These are phyloP conservation scores for Polytrichum commune DNA, from an alignment of 225 moss, liverwort and hornwort species.

Conservation along the genomic window DNA sequence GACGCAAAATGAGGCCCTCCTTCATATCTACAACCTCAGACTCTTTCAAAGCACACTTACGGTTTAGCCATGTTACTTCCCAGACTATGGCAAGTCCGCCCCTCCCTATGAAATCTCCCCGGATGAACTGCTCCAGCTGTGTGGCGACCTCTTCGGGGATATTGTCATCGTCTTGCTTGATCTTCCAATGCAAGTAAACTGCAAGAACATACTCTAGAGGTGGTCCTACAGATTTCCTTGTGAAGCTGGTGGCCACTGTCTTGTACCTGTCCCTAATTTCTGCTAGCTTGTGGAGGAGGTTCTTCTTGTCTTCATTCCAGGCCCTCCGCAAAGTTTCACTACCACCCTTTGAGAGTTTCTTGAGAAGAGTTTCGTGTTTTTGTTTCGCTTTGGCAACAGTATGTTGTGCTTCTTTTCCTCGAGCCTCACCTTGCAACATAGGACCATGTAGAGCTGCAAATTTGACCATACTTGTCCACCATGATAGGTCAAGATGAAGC, in stretches of 20 bases:
- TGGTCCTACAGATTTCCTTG: too few species aligned
- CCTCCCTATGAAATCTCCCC: too few species aligned
- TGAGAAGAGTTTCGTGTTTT: background rate
- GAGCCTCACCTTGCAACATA: background rate
- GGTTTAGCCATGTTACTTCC: too few species aligned
- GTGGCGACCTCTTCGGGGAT: too few species aligned
- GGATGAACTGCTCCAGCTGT: too few species aligned
- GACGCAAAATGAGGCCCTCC: constrained; percentile 9
- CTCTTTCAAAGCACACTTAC: too few species aligned
- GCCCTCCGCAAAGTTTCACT: background rate
- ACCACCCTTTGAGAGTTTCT: constrained; percentile 1
- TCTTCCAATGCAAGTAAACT: too few species aligned
- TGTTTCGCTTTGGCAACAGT: constrained; percentile 2
- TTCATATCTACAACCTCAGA: too few species aligned
- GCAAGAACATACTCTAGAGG: too few species aligned
- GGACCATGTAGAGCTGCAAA: background rate
- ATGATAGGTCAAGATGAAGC: constrained; percentile 13
- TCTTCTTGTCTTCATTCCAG: background rate
- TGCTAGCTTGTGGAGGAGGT: background rate
- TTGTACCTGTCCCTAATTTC: background rate
- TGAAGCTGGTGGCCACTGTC: too few species aligned
- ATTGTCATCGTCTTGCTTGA: too few species aligned
- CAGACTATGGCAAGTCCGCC: too few species aligned
- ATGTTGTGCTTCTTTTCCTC: background rate
- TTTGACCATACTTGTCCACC: constrained; percentile 7